Percentiles rank a stretch among this genome's conserved stretches.
phyloP scores from a whole-genome alignment of 495 filamentous ascomycete genomes.

The Aspergillus leporis region DNA sequence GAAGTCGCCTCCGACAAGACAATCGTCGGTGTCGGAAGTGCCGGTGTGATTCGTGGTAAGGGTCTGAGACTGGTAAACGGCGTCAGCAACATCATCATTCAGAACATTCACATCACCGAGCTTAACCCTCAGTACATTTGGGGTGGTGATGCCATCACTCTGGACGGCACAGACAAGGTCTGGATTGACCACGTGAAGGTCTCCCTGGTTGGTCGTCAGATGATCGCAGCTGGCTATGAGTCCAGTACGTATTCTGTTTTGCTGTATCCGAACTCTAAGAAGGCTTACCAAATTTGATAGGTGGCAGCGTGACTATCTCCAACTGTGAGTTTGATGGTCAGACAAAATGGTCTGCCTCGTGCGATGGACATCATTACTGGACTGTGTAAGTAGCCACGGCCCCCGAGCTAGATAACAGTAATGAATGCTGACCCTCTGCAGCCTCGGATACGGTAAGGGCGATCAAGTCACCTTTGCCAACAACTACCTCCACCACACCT shows the following conservation, averaged over 20 bases:
- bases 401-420: not conserved
- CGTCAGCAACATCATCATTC: conserved; percentile 44
- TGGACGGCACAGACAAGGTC: conserved; percentile 32
- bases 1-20: conserved; percentile 41
- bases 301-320: conserved; percentile 34
- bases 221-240: conserved; percentile 30
- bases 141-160: conserved; percentile 42
- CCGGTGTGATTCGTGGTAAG: conserved; percentile 42
- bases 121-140: conserved; percentile 44
- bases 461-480: conserved; percentile 37
- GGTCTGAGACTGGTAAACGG: conserved; percentile 40
- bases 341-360: conserved; percentile 51
- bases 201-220: conserved; percentile 32
- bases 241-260: conserved; percentile 19
- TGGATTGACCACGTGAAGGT: conserved; percentile 46
- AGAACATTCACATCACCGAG: conserved; percentile 47
- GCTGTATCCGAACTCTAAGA: not conserved
- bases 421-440: conserved; percentile 6
- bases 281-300: conserved; percentile 9
- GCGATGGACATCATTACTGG: conserved; percentile 59
- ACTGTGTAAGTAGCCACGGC: conserved; percentile 30
- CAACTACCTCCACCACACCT: conserved; percentile 52
- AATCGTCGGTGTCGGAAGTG: conserved; percentile 34
- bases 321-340: conserved; percentile 51
- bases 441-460: conserved; percentile 30